Conservation (phyloP, 768 basidiomycete species). For the Coprinopsis strossmayeri region DNA sequence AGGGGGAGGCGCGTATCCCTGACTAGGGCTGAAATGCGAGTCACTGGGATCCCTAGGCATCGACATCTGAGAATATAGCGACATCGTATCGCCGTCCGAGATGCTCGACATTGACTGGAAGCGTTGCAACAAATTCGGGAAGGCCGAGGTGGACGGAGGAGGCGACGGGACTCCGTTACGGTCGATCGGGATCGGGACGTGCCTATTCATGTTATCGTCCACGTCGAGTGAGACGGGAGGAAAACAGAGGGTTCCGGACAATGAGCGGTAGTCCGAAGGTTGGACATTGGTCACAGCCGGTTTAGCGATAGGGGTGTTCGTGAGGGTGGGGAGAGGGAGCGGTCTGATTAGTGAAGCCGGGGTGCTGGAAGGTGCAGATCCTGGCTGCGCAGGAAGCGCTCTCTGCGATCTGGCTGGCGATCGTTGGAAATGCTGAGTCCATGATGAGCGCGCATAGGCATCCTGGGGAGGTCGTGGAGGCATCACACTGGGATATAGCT, state of each 20-base stretch:
- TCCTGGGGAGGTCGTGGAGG: neutral
- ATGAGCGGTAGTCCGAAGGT: neutral
- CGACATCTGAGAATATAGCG: neutral
- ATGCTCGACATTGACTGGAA: neutral
- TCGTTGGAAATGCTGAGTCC: neutral
- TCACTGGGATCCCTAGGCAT: neutral
- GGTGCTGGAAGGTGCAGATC: neutral
- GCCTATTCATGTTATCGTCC: neutral
- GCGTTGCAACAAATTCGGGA: neutral
- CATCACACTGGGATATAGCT: neutral
- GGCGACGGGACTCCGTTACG: neutral
- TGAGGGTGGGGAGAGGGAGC: neutral
- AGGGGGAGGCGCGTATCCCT: neutral
- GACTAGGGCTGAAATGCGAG: neutral
- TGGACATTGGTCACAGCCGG: neutral
- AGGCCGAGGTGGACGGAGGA: neutral
- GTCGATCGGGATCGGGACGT: neutral
- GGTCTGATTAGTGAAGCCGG: neutral
- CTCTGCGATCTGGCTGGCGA: neutral
- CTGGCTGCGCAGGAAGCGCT: neutral
- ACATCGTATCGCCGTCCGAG: neutral
- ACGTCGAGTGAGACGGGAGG: neutral
- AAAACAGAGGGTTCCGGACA: neutral
- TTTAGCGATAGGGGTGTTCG: neutral
- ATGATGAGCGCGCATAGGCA: neutral